Base-by-base conservation (phyloP, 495 filamentous ascomycete species). In the Penicillium mononematosum region DNA sequence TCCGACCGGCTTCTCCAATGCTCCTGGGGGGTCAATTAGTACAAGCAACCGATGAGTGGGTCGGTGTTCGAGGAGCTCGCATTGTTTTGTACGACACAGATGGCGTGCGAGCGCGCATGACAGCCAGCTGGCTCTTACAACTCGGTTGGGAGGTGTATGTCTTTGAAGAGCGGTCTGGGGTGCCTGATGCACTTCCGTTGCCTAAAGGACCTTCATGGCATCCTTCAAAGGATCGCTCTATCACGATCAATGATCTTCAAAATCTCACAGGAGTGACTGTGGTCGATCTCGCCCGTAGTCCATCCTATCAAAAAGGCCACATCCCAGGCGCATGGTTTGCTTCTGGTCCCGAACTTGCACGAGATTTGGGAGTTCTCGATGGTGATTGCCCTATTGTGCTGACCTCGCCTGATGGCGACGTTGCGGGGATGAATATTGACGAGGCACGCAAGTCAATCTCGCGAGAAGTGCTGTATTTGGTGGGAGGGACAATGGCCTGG, bases 401-500 rank as follows among this genome's bases (percentile, higher is more conserved):
- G 50, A 73, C 69, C 12, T 57, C 63, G 2, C 58, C 67, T 1
- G 58, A 65, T 52, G 76, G 80, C 24, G 61, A 68, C 27, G 45
- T 77, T 22, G 65, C 72, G 2, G 78, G 72, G 6, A 62, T 75
- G 31, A 76, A 77, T 46, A 55, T 80, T 14, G 48, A 64, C 2
- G 24, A 55, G 20, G 60, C 41, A 17, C 58, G 49, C 0, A 25
- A 50, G 7, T 12, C 39, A 16, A 5, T 53, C 5, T 51, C 58
- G 7, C 60, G 58, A 42, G 29, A 59, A 16, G 24, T 68, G 0
- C 16, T 61, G 0, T 66, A 64, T 47, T 22, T 68, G 12, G 39
- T 31, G 1, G 66, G 66, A 12, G 66, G 66, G 16, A 68, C 66
- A 22, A 43, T 45, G 17, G 63, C 63, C 1, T 68, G 66, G 66